Conservation (phyloP, 805 yeast species). For the Brettanomyces custersianus region DNA sequence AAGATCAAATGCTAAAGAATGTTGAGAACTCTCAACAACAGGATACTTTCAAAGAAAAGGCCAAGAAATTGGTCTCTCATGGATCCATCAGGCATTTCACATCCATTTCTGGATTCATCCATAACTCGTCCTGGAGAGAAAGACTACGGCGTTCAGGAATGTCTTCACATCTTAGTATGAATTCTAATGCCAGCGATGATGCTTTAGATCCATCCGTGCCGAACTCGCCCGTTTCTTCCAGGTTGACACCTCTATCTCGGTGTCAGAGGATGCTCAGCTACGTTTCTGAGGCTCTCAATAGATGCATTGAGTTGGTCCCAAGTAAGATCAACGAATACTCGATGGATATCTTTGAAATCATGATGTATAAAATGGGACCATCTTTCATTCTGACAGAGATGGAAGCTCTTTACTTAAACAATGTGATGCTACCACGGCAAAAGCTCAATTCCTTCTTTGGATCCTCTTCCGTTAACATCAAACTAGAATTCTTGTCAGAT, state of each 20-base stretch:
- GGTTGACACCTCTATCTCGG: slow-evolving; percentile 25
- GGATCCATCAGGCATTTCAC: slow-evolving; percentile 18
- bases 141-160: slow-evolving; percentile 11
- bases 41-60: slow-evolving; percentile 9
- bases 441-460: slow-evolving; percentile 18
- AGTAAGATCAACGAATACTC: slow-evolving; percentile 52
- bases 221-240: neutral
- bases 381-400: slow-evolving; percentile 67
- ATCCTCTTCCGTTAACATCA: slow-evolving; percentile 11
- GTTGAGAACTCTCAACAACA: slow-evolving; percentile 6
- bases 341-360: slow-evolving; percentile 55
- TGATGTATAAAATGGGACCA: slow-evolving; percentile 62
- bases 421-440: slow-evolving; percentile 20
- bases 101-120: slow-evolving; percentile 38
- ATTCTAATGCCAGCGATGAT: neutral
- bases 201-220: slow-evolving; percentile 1
- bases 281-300: slow-evolving; percentile 67
- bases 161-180: neutral
- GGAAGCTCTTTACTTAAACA: slow-evolving; percentile 49
- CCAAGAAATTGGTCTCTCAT: slow-evolving; percentile 8
- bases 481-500: slow-evolving; percentile 14
- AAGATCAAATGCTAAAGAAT: neutral
- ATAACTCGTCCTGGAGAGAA: slow-evolving; percentile 29
- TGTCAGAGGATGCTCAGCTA: slow-evolving; percentile 62
- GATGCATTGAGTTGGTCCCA: slow-evolving; percentile 68